Base-by-base conservation (phyloP, 23 red algal genomes). In the Pyropia haitanensis region DNA sequence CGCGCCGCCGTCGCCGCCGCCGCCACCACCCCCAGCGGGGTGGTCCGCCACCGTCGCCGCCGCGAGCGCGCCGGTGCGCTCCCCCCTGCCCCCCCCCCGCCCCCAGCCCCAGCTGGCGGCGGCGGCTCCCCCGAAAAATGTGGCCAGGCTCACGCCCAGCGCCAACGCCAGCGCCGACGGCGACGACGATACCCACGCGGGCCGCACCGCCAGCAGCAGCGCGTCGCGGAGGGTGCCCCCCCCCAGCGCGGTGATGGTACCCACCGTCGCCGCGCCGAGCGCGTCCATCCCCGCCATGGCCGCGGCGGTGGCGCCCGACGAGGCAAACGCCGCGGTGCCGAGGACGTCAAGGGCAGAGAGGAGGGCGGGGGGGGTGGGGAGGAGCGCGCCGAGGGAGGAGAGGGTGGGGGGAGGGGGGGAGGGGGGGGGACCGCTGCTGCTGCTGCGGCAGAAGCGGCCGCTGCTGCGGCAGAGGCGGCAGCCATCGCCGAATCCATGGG, bases 141-240 rank as follows among this genome's bases (percentile, higher is more conserved):
- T 83, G 28, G 56, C 9, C 14, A 33, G 2, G 27, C 51, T 61
- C 1, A 68, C 72, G 22, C 46, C 58, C 18, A 83, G 21, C 19
- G 51, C 52, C 3, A 83, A 30, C 26, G 65, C 72, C 7, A 83
- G 30, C 30, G 30, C 18, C 31, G 72, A 83, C 44, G 72, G 67
- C 20, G 67, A 49, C 22, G 72, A 58, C 27, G 63, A 51, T 5
- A 68, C 73, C 79, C 79, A 83, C 60, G 65, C 65, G 10, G 79
- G 79, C 8, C 69, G 58, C 16, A 73, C 63, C 46, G 55, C 67
- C 3, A 83, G 69, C 15, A 86, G 73, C 34, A 86, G 26, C 29
- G 71, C 70, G 65, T 86, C 81, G 24, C 81, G 81, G 52, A 76
- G 53, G n/a, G 81, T 86, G 24, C 81, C 81, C 20, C 81, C 81